A percentile compares a stretch with the other conserved stretches of the same genome.
phyloP scores from a whole-genome alignment of 257 asterid genomes.

The Primulina tabacum region DNA sequence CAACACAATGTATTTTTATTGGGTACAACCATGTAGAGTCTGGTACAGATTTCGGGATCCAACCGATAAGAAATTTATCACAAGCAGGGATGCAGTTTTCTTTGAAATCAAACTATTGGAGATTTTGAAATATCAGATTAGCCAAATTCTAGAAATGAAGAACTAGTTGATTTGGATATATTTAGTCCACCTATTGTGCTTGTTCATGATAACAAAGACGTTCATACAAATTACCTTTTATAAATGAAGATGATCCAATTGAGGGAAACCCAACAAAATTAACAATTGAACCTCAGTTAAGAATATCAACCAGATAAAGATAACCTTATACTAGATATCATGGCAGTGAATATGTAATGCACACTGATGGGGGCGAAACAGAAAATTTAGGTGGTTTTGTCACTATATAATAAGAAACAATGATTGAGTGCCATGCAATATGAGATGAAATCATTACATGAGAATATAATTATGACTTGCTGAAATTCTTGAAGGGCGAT shows the following conservation, averaged over 20 bases:
- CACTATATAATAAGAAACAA: too few relatives aligned
- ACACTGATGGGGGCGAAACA: not conserved
- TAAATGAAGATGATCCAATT: too few relatives aligned
- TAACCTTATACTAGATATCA: too few relatives aligned
- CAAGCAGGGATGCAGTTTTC: not conserved
- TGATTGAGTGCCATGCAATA: not conserved
- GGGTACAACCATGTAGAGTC: not conserved
- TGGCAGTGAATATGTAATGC: not conserved
- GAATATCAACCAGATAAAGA: not conserved
- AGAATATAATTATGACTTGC: not conserved
- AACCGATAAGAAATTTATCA: not conserved
- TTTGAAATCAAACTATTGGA: too few relatives aligned
- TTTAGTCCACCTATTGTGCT: too few relatives aligned
- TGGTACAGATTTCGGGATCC: not conserved
- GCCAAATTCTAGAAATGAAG: too few relatives aligned
- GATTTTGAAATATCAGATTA: too few relatives aligned
- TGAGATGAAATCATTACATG: not conserved
- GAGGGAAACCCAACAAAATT: not conserved
- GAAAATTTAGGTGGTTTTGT: not conserved
- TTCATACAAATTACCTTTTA: too few relatives aligned
- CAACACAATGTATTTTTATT: not conserved
- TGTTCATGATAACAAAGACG: too few relatives aligned
- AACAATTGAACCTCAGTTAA: not conserved
- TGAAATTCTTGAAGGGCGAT: not conserved
- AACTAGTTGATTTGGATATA: too few relatives aligned